Percentiles rank a stretch among this genome's conserved stretches.
Evolutionary conservation across 2,329 filamentous ascomycete genomes (phyloP).

Genomic region (Exophiala aquamarina): DNA sequence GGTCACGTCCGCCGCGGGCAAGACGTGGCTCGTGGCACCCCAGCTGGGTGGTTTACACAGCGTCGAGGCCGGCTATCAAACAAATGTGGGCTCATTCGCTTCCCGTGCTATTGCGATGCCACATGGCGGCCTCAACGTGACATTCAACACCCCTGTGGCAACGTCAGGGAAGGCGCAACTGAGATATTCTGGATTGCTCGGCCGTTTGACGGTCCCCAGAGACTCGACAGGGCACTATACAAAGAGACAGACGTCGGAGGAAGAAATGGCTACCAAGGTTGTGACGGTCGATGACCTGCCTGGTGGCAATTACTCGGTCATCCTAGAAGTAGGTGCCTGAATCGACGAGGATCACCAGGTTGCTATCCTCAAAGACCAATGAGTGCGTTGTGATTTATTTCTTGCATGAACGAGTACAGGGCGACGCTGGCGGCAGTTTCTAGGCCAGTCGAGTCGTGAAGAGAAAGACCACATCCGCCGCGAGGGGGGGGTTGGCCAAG

Average conservation of each 20-base stretch:
- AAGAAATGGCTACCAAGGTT: constrained; percentile 1
- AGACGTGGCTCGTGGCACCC: constrained; percentile 39
- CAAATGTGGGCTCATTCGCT: constrained; percentile 37
- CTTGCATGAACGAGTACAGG: no score
- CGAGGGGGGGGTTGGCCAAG: no score
- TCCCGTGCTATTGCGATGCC: constrained; percentile 11
- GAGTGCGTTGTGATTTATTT: no score
- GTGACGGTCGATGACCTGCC: constrained; percentile 1
- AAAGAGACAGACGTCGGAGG: constrained; percentile 2
- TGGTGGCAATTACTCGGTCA: constrained; percentile 7
- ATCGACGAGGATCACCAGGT: no score
- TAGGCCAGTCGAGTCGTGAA: no score
- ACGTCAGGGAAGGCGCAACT: constrained; percentile 6
- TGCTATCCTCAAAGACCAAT: no score
- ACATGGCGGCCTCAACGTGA: constrained; percentile 12
- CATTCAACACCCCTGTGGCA: constrained; percentile 9
- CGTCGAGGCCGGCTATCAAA: constrained; percentile 40
- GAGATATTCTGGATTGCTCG: constrained; percentile 5
- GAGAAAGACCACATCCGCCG: no score
- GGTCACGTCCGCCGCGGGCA: constrained; percentile 37
- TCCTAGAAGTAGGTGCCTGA: background rate
- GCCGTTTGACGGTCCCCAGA: background rate
- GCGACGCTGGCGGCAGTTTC: no score
- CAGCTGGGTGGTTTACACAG: constrained; percentile 36
- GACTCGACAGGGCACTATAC: background rate